phyloP scores from a whole-genome alignment of 768 basidiomycete species.

The Rhodotorula paludigena region DNA sequence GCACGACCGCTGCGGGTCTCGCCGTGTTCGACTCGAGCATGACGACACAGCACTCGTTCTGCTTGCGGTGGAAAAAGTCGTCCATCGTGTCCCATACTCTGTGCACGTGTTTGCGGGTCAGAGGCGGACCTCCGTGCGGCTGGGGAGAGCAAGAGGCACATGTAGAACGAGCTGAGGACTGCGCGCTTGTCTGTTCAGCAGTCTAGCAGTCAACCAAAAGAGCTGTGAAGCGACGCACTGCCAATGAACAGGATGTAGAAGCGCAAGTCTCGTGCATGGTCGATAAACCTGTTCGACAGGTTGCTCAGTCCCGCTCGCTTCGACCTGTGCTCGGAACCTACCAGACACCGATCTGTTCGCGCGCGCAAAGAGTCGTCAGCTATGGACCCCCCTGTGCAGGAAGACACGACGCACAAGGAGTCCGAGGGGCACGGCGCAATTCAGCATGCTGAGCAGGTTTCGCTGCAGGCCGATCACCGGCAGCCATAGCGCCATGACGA shows the following conservation, averaged over 20 bases:
- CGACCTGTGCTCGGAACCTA: background rate
- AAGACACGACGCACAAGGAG: background rate
- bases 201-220: background rate
- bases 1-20: background rate
- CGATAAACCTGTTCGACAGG: constrained; percentile 2
- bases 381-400: no score
- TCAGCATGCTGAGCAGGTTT: background rate
- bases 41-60: constrained; percentile 24
- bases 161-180: constrained; percentile 20
- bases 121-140: no score
- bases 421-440: background rate
- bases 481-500: constrained; percentile 7
- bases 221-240: background rate
- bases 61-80: constrained; percentile 21
- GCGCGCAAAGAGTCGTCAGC: background rate
- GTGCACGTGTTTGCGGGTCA: no score
- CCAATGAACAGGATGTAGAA: constrained; percentile 21
- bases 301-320: no score
- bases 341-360: constrained; percentile 1
- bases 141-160: background rate
- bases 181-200: background rate
- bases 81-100: constrained; percentile 26
- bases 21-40: constrained; percentile 16
- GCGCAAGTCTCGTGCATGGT: background rate
- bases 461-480: constrained; percentile 2